Evolutionary conservation across 208 protist species (phyloP).

Genomic region (Porcisia hertigi): DNA sequence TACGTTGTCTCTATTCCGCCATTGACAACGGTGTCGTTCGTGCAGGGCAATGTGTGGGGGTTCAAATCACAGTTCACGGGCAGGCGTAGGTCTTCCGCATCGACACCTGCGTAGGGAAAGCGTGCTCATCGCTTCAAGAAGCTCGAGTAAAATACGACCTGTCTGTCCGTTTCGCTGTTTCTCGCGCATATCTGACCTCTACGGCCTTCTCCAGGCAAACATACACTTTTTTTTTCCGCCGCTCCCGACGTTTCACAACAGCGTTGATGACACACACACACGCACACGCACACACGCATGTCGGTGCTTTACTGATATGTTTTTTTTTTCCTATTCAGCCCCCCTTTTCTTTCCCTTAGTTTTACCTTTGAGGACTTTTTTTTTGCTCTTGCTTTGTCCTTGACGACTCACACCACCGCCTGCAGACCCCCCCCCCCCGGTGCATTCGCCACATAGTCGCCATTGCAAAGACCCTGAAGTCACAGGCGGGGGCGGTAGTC

Average conservation of each 20-base stretch:
- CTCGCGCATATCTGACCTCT: background rate
- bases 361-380: background rate
- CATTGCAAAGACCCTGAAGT: background rate
- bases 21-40: constrained; percentile 49
- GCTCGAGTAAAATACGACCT: background rate
- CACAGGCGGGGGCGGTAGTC: background rate
- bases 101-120: constrained; percentile 2
- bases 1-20: constrained; percentile 43
- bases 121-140: background rate
- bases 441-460: too few species aligned
- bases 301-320: background rate
- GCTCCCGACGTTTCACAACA: too few species aligned
- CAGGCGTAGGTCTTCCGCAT: constrained; percentile 12
- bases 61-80: constrained; percentile 54
- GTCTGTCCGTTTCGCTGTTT: background rate
- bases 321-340: background rate
- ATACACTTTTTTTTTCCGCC: too few species aligned
- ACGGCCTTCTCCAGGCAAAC: background rate
- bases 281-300: background rate
- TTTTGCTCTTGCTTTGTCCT: background rate
- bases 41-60: constrained; percentile 44
- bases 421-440: background rate
- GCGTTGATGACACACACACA: background rate
- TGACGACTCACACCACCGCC: background rate
- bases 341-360: too few species aligned